A percentile compares a stretch with the other conserved stretches of the same genome.
These are phyloP conservation scores for Irpex sp. DNA, from an alignment of 1,284 basidiomycete species.

Conservation along the genomic window DNA sequence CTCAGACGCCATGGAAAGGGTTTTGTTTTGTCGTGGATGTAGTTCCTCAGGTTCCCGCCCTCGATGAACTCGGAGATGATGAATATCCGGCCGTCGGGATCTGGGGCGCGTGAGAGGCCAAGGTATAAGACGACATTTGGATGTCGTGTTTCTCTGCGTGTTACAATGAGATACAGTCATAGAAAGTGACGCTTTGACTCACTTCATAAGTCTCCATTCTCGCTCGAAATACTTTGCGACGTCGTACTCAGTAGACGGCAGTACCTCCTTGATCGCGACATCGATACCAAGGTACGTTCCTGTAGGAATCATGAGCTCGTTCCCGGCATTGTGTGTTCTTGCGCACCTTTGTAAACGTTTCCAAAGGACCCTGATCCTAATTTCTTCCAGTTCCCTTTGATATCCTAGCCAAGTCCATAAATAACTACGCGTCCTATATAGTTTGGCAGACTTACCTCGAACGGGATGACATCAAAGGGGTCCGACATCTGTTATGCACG, in stretches of 20 bases:
- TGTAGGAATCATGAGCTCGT: constrained; percentile 27
- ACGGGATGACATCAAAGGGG: constrained; percentile 83
- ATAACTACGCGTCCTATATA: neutral
- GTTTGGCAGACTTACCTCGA: constrained; percentile 45
- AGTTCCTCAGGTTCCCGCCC: constrained; percentile 82
- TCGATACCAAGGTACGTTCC: constrained; percentile 92
- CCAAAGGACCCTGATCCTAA: constrained; percentile 91
- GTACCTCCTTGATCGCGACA: constrained; percentile 94
- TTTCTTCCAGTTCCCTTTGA: constrained; percentile 85
- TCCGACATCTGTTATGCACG: constrained; percentile 35
- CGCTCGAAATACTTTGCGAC: constrained; percentile 97
- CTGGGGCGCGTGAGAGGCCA: constrained; percentile 85
- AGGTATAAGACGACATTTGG: constrained; percentile 95
- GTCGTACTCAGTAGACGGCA: constrained; percentile 87
- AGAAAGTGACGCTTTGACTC: neutral
- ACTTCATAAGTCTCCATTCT: constrained; percentile 96
- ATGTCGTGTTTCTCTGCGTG: constrained; percentile 70
- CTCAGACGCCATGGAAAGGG: constrained; percentile 89
- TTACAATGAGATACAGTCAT: neutral
- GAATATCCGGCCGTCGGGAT: constrained; percentile 80
- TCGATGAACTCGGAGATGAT: constrained; percentile 90
- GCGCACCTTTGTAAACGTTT: constrained; percentile 82
- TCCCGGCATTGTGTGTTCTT: neutral
- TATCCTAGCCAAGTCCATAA: constrained; percentile 52
- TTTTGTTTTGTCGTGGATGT: constrained; percentile 77